Percentiles rank a stretch among this genome's conserved stretches.
Evolutionary conservation across 1,139 yeast species (phyloP).

Genomic region (Starmera stellimalicola): DNA sequence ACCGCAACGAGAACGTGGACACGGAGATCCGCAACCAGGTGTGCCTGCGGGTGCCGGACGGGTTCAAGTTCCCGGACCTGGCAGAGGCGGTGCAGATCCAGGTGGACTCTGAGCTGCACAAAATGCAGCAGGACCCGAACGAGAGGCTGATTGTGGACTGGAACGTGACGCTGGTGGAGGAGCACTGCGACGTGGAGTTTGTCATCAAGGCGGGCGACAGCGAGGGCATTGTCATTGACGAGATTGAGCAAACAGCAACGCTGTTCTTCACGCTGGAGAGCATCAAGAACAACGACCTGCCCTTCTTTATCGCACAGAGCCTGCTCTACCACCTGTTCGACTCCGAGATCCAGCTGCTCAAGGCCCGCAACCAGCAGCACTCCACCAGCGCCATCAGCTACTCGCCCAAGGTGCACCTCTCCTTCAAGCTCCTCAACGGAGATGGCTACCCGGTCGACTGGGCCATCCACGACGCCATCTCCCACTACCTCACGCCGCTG

Average conservation of each 20-base stretch:
- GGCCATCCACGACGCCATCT: constrained; percentile 42
- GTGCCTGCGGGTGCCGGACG: constrained; percentile 29
- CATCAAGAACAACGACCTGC: constrained; percentile 49
- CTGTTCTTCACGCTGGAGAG: constrained; percentile 38
- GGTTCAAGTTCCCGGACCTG: constrained; percentile 33
- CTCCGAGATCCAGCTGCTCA: constrained; percentile 33
- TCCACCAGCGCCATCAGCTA: constrained; percentile 36
- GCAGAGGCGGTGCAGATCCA: constrained; percentile 34
- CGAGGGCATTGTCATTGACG: constrained; percentile 23
- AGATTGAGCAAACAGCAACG: constrained; percentile 28
- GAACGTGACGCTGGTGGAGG: constrained; percentile 17
- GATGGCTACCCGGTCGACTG: constrained; percentile 46
- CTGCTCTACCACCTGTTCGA: constrained; percentile 43
- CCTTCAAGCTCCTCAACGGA: constrained; percentile 54
- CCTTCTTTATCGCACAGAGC: constrained; percentile 51
- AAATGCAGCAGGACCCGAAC: constrained; percentile 12
- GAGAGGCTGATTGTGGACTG: constrained; percentile 22
- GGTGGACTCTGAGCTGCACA: constrained; percentile 21
- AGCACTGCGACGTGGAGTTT: constrained; percentile 15
- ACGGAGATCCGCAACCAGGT: constrained; percentile 47
- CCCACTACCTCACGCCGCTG: constrained; percentile 35
- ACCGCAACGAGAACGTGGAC: constrained; percentile 26
- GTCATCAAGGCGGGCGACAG: constrained; percentile 21
- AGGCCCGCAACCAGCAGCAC: constrained; percentile 7
- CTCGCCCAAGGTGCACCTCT: constrained; percentile 54